A percentile compares a stretch with the other conserved stretches of the same genome.
These are phyloP conservation scores for Prinsepia uniflora DNA, from an alignment of 306 rosid species.

Conservation along the genomic window DNA sequence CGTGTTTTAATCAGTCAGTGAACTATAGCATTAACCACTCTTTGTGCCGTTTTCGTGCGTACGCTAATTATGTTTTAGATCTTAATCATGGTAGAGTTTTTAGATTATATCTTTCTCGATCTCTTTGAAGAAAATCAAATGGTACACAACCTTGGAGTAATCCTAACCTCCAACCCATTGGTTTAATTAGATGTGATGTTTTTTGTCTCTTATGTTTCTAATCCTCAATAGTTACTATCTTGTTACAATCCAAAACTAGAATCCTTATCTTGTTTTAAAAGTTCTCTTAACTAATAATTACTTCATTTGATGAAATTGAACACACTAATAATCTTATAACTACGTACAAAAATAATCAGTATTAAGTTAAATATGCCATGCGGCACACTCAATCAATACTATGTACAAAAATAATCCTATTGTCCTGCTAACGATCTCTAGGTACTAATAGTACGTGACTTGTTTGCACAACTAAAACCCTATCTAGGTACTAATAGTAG, in stretches of 20 bases:
- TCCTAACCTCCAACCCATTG: neutral
- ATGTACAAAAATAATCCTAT: too few species aligned
- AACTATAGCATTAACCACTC: neutral
- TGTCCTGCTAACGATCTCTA: too few species aligned
- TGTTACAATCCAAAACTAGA: neutral
- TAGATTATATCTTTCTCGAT: neutral
- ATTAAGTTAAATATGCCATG: too few species aligned
- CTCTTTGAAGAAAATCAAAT: neutral
- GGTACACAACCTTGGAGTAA: neutral
- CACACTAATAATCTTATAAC: too few species aligned
- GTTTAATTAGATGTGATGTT: slow-evolving; percentile 14
- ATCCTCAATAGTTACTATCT: slow-evolving; percentile 18
- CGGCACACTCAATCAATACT: too few species aligned
- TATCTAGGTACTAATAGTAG: neutral
- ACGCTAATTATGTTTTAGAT: neutral
- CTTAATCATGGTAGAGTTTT: neutral
- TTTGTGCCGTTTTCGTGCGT: neutral
- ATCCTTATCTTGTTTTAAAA: neutral
- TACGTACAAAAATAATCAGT: too few species aligned
- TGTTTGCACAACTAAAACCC: slow-evolving; percentile 17
- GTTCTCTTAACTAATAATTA: neutral
- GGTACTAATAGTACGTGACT: neutral
- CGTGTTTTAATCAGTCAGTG: neutral
- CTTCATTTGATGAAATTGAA: too few species aligned
- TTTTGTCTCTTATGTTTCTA: slow-evolving; percentile 14